phyloP scores from a whole-genome alignment of 495 filamentous ascomycete genomes.

The Xylaria sp. region DNA sequence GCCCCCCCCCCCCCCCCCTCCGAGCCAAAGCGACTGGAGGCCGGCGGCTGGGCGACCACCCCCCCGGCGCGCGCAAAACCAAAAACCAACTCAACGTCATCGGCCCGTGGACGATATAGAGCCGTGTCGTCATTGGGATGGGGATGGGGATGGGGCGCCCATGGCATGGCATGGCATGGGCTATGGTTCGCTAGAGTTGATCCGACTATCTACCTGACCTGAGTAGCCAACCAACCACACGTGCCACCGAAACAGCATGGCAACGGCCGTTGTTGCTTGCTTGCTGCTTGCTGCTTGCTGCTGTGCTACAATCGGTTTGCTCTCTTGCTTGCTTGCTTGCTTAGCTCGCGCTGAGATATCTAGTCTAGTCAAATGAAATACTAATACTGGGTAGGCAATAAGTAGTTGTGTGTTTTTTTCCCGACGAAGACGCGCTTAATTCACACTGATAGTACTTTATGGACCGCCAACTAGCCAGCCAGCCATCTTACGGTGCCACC shows the following conservation, averaged over 20 bases:
- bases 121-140: constrained; percentile 26
- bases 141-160: no score
- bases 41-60: constrained; percentile 1
- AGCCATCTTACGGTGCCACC: neutral
- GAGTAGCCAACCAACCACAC: neutral
- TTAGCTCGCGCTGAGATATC: neutral
- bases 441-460: constrained; percentile 1
- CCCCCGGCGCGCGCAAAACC: no score
- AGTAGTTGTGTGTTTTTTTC: no score
- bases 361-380: no score
- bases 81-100: constrained; percentile 28
- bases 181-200: constrained; percentile 1
- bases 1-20: no score
- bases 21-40: constrained; percentile 1
- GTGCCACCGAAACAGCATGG: neutral
- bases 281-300: no score
- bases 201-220: no score
- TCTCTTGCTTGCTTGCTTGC: no score
- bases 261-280: neutral
- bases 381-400: no score
- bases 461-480: no score
- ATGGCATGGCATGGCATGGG: no score
- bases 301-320: no score
- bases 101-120: constrained; percentile 16
- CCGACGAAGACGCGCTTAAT: neutral